Conservation (phyloP, 305 asterid genomes). For the Fraxinus greggii region DNA sequence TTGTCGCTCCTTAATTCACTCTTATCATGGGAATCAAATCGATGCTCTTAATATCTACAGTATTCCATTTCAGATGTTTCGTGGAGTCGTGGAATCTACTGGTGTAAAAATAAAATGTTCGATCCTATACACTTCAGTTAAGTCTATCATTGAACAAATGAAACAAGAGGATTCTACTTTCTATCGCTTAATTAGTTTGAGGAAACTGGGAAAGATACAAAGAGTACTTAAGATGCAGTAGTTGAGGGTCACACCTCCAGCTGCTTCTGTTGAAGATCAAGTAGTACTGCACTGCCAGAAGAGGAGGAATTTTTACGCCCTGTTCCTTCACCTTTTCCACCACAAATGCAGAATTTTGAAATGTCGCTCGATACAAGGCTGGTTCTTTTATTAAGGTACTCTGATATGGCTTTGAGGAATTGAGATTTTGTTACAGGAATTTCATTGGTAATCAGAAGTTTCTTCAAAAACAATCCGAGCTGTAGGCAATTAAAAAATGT, state of each 20-base stretch:
- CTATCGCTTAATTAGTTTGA: neutral
- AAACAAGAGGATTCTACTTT: neutral
- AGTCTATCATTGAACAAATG: neutral
- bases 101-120: constrained; percentile 1
- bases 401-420: constrained; percentile 58
- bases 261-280: constrained; percentile 63
- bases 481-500: constrained; percentile 32
- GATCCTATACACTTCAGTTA: neutral
- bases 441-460: constrained; percentile 45
- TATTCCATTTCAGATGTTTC: neutral
- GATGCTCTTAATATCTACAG: neutral
- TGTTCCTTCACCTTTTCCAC: constrained; percentile 41
- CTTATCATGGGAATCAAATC: neutral
- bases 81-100: neutral
- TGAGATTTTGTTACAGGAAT: constrained; percentile 48
- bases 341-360: constrained; percentile 65
- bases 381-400: constrained; percentile 59
- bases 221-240: neutral
- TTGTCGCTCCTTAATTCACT: neutral
- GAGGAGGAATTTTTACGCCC: constrained; percentile 23
- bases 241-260: constrained; percentile 50
- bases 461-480: constrained; percentile 73
- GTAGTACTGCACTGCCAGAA: constrained; percentile 39
- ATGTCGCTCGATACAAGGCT: constrained; percentile 57
- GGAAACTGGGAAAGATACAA: neutral